Conservation (phyloP, 2,329 filamentous ascomycete genomes). For the Aurifilum marmelostoma region DNA sequence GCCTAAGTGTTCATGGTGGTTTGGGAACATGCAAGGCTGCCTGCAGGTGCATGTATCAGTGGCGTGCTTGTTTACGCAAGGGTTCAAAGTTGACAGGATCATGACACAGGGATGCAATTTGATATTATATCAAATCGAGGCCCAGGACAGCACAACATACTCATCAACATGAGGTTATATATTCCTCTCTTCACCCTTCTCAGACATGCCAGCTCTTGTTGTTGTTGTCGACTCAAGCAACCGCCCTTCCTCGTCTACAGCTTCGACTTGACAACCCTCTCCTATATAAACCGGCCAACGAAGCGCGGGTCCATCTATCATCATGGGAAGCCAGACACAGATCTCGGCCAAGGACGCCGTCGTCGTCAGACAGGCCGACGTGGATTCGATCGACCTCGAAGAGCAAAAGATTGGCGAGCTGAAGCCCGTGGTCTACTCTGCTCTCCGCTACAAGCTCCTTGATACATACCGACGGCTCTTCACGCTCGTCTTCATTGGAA, state of each 20-base stretch:
- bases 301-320: no score
- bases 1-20: background rate
- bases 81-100: background rate
- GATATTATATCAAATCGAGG: background rate
- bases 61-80: background rate
- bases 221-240: background rate
- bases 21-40: background rate
- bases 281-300: background rate
- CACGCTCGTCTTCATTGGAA: constrained; percentile 54
- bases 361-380: background rate
- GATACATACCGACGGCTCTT: constrained; percentile 62
- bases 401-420: background rate
- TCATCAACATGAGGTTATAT: background rate
- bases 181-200: background rate
- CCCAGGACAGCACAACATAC: background rate
- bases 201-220: background rate
- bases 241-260: background rate
- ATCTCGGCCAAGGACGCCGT: background rate
- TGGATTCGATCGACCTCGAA: constrained; percentile 1
- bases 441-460: constrained; percentile 48
- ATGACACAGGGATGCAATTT: background rate
- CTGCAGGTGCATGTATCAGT: background rate
- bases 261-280: background rate
- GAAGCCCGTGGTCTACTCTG: constrained; percentile 1
- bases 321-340: background rate